These are phyloP conservation scores for Ormosia semicastrata DNA, from an alignment of 306 rosid species.

Conservation along the genomic window DNA sequence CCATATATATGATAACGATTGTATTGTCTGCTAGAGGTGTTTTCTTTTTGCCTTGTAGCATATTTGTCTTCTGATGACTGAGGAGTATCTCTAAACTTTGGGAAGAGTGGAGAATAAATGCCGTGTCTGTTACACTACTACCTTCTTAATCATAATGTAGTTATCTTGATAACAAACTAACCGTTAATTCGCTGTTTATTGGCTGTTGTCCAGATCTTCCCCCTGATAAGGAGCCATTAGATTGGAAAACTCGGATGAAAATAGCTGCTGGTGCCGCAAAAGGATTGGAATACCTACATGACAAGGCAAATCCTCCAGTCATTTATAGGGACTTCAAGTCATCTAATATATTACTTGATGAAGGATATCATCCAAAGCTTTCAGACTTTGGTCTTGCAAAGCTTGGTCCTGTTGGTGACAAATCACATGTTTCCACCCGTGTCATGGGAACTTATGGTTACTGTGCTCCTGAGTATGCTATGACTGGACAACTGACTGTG, in stretches of 20 bases:
- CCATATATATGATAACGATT: not conserved
- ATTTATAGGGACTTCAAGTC: constrained; percentile 93
- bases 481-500: constrained; percentile 91
- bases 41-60: not conserved
- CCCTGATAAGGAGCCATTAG: constrained; percentile 74
- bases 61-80: not conserved
- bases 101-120: not conserved
- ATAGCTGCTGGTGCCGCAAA: constrained; percentile 91
- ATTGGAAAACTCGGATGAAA: constrained; percentile 92
- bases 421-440: constrained; percentile 89
- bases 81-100: not conserved
- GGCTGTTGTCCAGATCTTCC: constrained; percentile 62
- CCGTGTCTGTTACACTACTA: not conserved
- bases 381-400: constrained; percentile 96
- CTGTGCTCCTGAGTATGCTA: constrained; percentile 94
- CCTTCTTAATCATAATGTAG: not conserved
- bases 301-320: constrained; percentile 89
- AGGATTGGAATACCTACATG: constrained; percentile 87
- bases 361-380: constrained; percentile 84
- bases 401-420: constrained; percentile 93
- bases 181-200: not conserved
- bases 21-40: not conserved
- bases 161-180: not conserved
- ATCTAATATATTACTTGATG: constrained; percentile 83
- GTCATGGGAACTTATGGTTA: constrained; percentile 97